These are phyloP conservation scores for Cladosporium cucumerinum DNA, from an alignment of 2,329 filamentous ascomycete genomes.

Conservation along the genomic window DNA sequence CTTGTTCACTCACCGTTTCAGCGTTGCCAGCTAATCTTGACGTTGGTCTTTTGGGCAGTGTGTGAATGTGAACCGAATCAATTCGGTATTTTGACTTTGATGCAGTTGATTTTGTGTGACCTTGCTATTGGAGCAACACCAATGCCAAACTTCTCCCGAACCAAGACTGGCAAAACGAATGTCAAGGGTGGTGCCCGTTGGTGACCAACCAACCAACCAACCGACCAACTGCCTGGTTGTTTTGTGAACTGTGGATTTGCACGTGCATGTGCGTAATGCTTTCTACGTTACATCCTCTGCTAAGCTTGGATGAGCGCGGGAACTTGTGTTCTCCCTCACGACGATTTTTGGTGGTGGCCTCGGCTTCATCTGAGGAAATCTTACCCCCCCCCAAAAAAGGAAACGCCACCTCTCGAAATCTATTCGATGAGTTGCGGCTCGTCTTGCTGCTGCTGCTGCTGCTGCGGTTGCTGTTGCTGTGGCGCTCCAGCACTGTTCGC, in stretches of 20 bases:
- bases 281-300: neutral
- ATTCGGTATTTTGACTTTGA: too few relatives aligned
- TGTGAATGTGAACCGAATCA: too few relatives aligned
- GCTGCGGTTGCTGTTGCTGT: neutral
- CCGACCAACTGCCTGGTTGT: neutral
- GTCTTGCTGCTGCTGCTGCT: neutral
- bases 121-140: neutral
- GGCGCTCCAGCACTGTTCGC: neutral
- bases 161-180: neutral
- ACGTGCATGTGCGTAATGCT: neutral
- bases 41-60: too few relatives aligned
- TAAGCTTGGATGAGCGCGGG: neutral
- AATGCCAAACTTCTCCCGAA: neutral
- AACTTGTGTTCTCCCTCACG: neutral
- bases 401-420: neutral
- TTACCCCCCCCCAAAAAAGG: neutral
- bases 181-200: neutral
- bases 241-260: neutral
- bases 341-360: neutral
- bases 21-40: too few relatives aligned
- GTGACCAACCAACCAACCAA: neutral
- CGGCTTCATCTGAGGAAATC: neutral
- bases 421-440: neutral
- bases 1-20: too few relatives aligned
- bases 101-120: neutral